These are phyloP conservation scores for Torulaspora franciscae DNA, from an alignment of 805 yeast genomes.

Conservation along the genomic window DNA sequence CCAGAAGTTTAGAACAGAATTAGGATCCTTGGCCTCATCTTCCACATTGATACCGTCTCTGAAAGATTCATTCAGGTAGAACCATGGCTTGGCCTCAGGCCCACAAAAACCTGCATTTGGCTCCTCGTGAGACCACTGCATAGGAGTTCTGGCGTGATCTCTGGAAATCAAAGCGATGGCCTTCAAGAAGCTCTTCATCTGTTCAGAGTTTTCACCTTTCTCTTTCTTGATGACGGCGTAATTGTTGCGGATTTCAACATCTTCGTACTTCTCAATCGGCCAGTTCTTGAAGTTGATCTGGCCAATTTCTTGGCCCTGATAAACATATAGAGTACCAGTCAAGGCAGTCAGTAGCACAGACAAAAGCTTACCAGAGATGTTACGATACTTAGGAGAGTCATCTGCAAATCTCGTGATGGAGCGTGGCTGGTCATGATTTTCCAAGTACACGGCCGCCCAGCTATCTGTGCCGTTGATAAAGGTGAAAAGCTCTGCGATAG, in stretches of 20 bases:
- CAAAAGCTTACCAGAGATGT: slow-evolving; percentile 45
- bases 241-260: slow-evolving; percentile 45
- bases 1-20: slow-evolving; percentile 46
- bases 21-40: slow-evolving; percentile 42
- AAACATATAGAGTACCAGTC: slow-evolving; percentile 52
- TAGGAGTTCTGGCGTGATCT: slow-evolving; percentile 53
- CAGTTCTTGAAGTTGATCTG: slow-evolving; percentile 46
- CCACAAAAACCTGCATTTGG: slow-evolving; percentile 45
- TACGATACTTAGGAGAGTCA: slow-evolving; percentile 36
- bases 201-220: slow-evolving; percentile 27
- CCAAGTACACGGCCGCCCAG: slow-evolving; percentile 52
- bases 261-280: slow-evolving; percentile 48
- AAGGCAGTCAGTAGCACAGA: slow-evolving; percentile 43
- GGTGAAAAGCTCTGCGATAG: slow-evolving; percentile 35
- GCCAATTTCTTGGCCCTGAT: slow-evolving; percentile 61
- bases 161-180: slow-evolving; percentile 41
- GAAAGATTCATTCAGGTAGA: slow-evolving; percentile 47
- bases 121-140: slow-evolving; percentile 46
- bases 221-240: slow-evolving; percentile 34
- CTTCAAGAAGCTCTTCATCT: slow-evolving; percentile 33
- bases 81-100: slow-evolving; percentile 46
- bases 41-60: slow-evolving; percentile 44
- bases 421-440: slow-evolving; percentile 58
- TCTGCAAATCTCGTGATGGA: slow-evolving; percentile 49
- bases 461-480: slow-evolving; percentile 49